Evolutionary conservation across 2,329 filamentous ascomycete species (phyloP).

Genomic region (Exophiala sp.): DNA sequence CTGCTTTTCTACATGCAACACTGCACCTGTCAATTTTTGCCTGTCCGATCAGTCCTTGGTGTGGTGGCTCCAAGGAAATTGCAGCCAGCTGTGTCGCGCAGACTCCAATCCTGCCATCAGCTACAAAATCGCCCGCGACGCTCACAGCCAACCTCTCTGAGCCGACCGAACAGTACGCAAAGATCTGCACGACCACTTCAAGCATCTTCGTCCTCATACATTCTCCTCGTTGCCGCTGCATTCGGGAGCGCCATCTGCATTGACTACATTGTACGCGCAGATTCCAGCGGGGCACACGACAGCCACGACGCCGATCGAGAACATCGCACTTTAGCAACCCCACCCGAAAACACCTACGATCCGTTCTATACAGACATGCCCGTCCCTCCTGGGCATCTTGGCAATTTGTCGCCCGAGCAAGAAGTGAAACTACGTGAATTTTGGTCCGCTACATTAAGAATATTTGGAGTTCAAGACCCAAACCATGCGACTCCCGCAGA

Average conservation of each 20-base stretch:
- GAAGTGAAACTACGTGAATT: slow-evolving; percentile 84
- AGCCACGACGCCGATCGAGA: slow-evolving; percentile 22
- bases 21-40: slow-evolving; percentile 12
- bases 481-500: slow-evolving; percentile 15
- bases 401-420: slow-evolving; percentile 84
- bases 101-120: background rate
- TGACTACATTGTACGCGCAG: slow-evolving; percentile 13
- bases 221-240: slow-evolving; percentile 16
- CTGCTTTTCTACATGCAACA: slow-evolving; percentile 18
- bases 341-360: slow-evolving; percentile 7
- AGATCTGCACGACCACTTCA: slow-evolving; percentile 1
- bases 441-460: slow-evolving; percentile 72
- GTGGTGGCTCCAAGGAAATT: slow-evolving; percentile 1
- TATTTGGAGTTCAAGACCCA: slow-evolving; percentile 61
- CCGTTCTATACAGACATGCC: slow-evolving; percentile 27
- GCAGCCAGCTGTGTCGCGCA: background rate
- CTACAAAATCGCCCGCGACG: background rate
- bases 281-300: slow-evolving; percentile 12
- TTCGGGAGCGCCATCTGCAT: slow-evolving; percentile 18
- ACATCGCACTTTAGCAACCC: slow-evolving; percentile 34
- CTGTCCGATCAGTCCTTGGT: slow-evolving; percentile 6
- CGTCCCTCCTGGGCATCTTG: slow-evolving; percentile 66
- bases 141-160: background rate
- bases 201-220: slow-evolving; percentile 22
- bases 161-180: background rate